phyloP scores from a whole-genome alignment of 768 basidiomycete genomes.

The Boletus sp. region DNA sequence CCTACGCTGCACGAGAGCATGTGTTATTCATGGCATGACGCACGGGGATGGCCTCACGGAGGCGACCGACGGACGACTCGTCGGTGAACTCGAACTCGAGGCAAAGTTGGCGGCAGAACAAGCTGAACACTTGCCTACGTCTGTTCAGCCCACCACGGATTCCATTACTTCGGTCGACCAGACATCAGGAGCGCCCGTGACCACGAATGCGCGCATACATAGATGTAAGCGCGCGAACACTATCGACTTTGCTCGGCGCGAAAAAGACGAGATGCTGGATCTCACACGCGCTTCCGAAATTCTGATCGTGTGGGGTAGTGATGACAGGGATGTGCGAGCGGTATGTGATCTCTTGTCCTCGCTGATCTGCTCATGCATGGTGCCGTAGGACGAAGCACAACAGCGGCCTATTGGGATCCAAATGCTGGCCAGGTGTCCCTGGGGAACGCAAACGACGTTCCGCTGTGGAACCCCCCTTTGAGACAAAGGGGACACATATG shows the following conservation, averaged over 20 bases:
- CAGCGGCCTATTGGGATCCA: conserved; percentile 51
- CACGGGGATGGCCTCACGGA: conserved; percentile 26
- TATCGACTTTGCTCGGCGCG: too few species aligned
- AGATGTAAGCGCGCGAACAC: too few species aligned
- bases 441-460: conserved; percentile 23
- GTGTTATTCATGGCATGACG: neutral
- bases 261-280: too few species aligned
- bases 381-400: conserved; percentile 26
- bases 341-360: neutral
- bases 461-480: conserved; percentile 35
- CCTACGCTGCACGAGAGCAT: neutral
- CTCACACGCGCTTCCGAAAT: too few species aligned
- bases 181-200: neutral
- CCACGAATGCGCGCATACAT: conserved; percentile 14
- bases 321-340: too few species aligned
- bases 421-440: conserved; percentile 33
- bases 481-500: conserved; percentile 10
- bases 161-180: neutral
- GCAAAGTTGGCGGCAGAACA: conserved; percentile 9
- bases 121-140: neutral
- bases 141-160: neutral
- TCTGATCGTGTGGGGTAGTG: too few species aligned
- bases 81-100: conserved; percentile 23
- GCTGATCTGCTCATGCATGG: neutral
- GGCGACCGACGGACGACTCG: conserved; percentile 28